Evolutionary conservation across 345 rosid species (phyloP), one percentile per base, ranked within the genome.

Genomic region (Draba incana): DNA sequence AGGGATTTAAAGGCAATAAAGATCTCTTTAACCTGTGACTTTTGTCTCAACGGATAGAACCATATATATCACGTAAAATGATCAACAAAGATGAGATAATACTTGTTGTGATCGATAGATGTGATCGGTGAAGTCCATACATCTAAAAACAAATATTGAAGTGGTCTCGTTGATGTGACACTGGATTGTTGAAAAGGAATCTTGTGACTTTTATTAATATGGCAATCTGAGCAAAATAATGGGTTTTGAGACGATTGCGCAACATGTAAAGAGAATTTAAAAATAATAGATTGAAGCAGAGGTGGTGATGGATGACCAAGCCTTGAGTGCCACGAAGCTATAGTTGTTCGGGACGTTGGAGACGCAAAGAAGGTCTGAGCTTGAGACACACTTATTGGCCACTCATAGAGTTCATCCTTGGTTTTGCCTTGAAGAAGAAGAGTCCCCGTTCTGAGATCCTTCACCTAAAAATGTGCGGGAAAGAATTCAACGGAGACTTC

Each of bases 161-260:
- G 5, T 0, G 51, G 51, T 8, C 9, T 16, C 0, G 1, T 46
- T 0, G 51, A 46, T 0, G 3, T 0, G 16, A 16, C 3, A 0
- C 11, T n/a, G 7, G 25, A 7, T 1, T 46, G 2, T 1, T 10
- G 0, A 12, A 46, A 46, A 1, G 5, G 1, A 1, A 8, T 1
- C 3, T 46, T 46, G 1, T 46, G 51, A 16, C 51, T 16, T 4
- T 7, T 46, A 46, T 46, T 46, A 1, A 16, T 16, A 1, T 3
- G 3, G 8, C 25, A 46, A 15, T 8, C 25, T 0, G 51, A 46
- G 3, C 51, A 46, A 42, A 42, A 1, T 0, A 42, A 1, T 4
- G 45, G 1, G 3, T 12, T 42, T 12, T 2, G 15, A 3, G n/a
- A 11, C 12, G 45, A 12, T 27, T 27, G 30, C 4, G 45, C 1